phyloP scores from a whole-genome alignment of 2,329 filamentous ascomycete species.

The Juglanconis oblonga region DNA sequence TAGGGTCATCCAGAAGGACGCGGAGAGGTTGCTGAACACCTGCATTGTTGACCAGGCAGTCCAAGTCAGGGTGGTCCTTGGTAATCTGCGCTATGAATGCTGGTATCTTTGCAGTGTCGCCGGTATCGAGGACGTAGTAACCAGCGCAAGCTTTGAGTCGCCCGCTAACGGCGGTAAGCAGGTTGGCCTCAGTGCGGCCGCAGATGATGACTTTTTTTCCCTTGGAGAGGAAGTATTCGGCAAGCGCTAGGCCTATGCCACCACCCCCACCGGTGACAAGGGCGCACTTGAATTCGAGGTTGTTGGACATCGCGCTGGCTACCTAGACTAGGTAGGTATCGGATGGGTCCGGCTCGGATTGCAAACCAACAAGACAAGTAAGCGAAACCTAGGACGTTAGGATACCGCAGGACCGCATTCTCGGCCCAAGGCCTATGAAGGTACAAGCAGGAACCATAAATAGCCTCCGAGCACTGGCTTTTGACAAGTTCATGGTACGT shows the following conservation, averaged over 20 bases:
- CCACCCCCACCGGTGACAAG: too few relatives aligned
- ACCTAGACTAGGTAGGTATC: too few relatives aligned
- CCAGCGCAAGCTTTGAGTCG: slow-evolving; percentile 29
- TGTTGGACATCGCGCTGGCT: slow-evolving; percentile 26
- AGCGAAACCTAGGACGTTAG: too few relatives aligned
- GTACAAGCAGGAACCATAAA: too few relatives aligned
- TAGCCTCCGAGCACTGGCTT: too few relatives aligned
- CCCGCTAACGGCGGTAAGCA: slow-evolving; percentile 23
- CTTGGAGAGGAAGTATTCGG: slow-evolving; percentile 28
- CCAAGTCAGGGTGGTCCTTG: slow-evolving; percentile 49
- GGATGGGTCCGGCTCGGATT: too few relatives aligned
- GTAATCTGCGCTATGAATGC: slow-evolving; percentile 43
- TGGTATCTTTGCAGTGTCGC: slow-evolving; percentile 40
- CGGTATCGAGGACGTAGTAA: slow-evolving; percentile 53
- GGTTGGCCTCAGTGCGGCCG: slow-evolving; percentile 52
- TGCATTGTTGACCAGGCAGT: slow-evolving; percentile 59
- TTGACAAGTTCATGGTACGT: too few relatives aligned
- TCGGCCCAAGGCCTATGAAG: too few relatives aligned
- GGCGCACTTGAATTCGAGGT: too few relatives aligned
- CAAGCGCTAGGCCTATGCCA: too few relatives aligned
- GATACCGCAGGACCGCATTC: too few relatives aligned
- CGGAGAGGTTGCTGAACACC: slow-evolving; percentile 54
- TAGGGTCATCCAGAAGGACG: slow-evolving; percentile 33
- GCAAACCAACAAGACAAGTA: too few relatives aligned
- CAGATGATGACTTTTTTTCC: slow-evolving; percentile 50